Conservation (phyloP, 257 asterid genomes). For the Nicotiana paniculata region DNA sequence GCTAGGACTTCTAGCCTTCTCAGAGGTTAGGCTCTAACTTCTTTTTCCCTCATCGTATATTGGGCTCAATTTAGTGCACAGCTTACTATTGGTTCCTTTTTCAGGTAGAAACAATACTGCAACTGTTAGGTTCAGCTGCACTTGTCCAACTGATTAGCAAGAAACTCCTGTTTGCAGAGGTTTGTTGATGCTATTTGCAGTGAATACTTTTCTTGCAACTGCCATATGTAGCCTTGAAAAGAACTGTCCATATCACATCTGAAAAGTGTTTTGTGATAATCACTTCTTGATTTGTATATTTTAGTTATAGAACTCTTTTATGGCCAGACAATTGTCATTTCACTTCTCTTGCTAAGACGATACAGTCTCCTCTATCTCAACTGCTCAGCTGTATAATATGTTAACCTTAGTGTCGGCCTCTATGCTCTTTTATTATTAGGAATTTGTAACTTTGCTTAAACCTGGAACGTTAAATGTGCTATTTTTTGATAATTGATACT, state of each 20-base stretch:
- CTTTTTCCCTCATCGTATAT: background rate
- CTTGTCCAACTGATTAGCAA: conserved; percentile 73
- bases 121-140: conserved; percentile 82
- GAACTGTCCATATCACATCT: background rate
- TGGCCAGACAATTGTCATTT: background rate
- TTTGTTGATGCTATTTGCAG: conserved; percentile 15
- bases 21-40: conserved; percentile 53
- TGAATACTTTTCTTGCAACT: background rate
- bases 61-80: background rate
- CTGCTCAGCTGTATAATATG: background rate
- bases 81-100: conserved; percentile 15
- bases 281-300: background rate
- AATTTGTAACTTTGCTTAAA: too few relatives aligned
- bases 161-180: conserved; percentile 92
- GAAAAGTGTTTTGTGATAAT: background rate
- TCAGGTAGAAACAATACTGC: conserved; percentile 89
- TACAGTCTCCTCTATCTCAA: background rate
- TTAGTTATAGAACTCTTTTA: background rate
- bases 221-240: background rate
- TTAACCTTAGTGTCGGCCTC: background rate
- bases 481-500: background rate
- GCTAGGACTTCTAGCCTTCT: conserved; percentile 57
- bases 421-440: background rate
- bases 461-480: too few relatives aligned
- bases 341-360: background rate